A percentile compares a stretch with the other conserved stretches of the same genome.
phyloP scores from a whole-genome alignment of 768 basidiomycete species.

The Agrocybe pediades region DNA sequence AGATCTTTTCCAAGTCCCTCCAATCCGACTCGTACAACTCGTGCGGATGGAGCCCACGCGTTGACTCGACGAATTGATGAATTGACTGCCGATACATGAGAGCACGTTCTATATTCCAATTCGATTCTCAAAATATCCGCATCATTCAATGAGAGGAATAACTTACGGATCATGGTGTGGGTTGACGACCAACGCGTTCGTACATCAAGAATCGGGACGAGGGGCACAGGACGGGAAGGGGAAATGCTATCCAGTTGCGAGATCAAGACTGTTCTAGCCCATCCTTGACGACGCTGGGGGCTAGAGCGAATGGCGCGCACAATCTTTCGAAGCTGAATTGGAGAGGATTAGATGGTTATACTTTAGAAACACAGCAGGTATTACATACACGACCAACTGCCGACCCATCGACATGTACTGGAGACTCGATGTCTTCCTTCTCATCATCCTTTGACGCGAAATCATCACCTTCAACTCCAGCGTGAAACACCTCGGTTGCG shows the following conservation, averaged over 20 bases:
- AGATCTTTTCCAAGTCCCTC: slow-evolving; percentile 21
- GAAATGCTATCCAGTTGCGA: not conserved
- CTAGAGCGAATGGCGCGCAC: slow-evolving; percentile 18
- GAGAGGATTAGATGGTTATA: not conserved
- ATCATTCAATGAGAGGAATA: not conserved
- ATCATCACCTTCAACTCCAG: too few relatives aligned
- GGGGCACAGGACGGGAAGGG: not conserved
- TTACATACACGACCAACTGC: slow-evolving; percentile 1
- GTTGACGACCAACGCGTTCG: slow-evolving; percentile 33
- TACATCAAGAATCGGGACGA: slow-evolving; percentile 34
- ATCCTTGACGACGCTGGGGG: slow-evolving; percentile 21
- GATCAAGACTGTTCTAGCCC: slow-evolving; percentile 6
- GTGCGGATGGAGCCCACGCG: slow-evolving; percentile 17
- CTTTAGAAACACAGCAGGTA: not conserved
- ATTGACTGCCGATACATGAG: slow-evolving; percentile 13
- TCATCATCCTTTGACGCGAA: not conserved
- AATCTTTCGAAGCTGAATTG: slow-evolving; percentile 24
- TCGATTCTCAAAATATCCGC: not conserved
- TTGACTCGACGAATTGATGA: too few relatives aligned
- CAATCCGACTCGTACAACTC: slow-evolving; percentile 26
- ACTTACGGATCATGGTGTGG: slow-evolving; percentile 32
- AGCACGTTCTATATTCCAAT: slow-evolving; percentile 22
- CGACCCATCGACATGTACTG: not conserved
- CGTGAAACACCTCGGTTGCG: not conserved
- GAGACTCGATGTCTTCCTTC: not conserved